Conservation (phyloP, 495 filamentous ascomycete genomes). For the Penicillium malachiteum region DNA sequence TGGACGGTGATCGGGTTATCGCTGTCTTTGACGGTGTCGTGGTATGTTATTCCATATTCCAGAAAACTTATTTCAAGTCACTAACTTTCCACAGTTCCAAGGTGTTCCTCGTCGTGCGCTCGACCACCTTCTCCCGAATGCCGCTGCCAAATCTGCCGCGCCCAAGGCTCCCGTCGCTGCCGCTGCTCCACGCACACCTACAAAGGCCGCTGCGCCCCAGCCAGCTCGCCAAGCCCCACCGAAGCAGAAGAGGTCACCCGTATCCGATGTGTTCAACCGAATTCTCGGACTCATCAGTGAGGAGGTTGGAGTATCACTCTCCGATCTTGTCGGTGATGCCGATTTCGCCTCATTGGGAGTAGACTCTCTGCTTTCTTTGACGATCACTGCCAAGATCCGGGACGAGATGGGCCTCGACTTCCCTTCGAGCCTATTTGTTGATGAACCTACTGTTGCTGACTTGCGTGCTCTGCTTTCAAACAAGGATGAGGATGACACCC, state of each 20-base stretch:
- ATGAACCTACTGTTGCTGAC: too few relatives aligned
- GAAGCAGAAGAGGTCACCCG: constrained; percentile 6
- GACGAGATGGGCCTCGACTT: constrained; percentile 35
- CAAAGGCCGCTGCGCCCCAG: background rate
- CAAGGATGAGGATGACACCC: too few relatives aligned
- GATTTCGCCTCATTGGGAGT: constrained; percentile 18
- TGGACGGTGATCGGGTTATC: constrained; percentile 28
- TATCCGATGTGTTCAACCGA: background rate
- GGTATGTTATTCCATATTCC: too few relatives aligned
- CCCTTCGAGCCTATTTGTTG: background rate
- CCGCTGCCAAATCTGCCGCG: background rate
- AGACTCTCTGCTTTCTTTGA: constrained; percentile 39
- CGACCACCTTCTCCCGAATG: constrained; percentile 24
- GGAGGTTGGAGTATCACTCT: constrained; percentile 9
- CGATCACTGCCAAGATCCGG: constrained; percentile 32
- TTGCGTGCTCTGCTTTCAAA: too few relatives aligned
- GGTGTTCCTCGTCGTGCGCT: constrained; percentile 31
- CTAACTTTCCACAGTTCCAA: too few relatives aligned
- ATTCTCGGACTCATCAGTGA: background rate
- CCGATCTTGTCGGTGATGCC: constrained; percentile 6
- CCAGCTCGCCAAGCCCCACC: constrained; percentile 1
- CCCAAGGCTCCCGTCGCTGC: background rate
- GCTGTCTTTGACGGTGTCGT: constrained; percentile 34
- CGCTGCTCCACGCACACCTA: background rate
- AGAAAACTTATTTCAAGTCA: too few relatives aligned